Base-by-base conservation (phyloP, 2,329 filamentous ascomycete genomes). In the Penicillium sp. region DNA sequence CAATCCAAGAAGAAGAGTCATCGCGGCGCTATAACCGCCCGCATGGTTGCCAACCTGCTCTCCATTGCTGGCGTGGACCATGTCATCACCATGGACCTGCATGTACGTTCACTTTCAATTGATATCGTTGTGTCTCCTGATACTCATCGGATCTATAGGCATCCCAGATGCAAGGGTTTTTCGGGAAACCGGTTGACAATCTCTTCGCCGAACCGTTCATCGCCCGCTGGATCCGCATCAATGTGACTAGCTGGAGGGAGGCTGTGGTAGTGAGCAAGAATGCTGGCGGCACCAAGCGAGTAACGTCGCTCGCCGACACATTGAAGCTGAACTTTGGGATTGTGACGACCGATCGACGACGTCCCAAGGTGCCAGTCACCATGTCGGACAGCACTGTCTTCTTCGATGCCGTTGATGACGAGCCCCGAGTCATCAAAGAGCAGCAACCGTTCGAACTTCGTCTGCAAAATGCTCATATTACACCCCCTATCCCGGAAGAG, bases 1-100 rank as follows among this genome's bases (percentile, higher is more conserved):
- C 92, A 98, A 67, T 96, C 90, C 41, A 98, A 98, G 75, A 96
- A 96, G 75, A 98, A 98, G 70, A 88, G 87, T 39, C 90, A 96
- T 61, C 80, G 92, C 50, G 92, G 92, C 35, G 88, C 92, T 42
- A 96, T 98, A 59, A 95, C 92, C 6, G 92, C 92, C 38, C 82
- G 90, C 52, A 95, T 98, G 88, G 77, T 98, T 36, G 90, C 92
- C 44, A 98, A 98, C 64, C 77, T 96, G 33, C 80, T 98, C 52
- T 79, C 85, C 44, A 85, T 98, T 40, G 92, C 92, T 35, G 92
- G 92, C 37, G 88, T 98, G 50, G 88, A 94, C 68, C 92, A 98
- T 71, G 85, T 98, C 63, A 89, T 98, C 56, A 98, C 92, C 11
- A 84, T 98, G 59, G 92, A 98, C 61, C 76, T 98, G 18, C 92